A percentile compares a stretch with the other conserved stretches of the same genome.
These are phyloP conservation scores for Botryotinia globosa DNA, from an alignment of 2,329 filamentous ascomycete genomes.

Conservation along the genomic window DNA sequence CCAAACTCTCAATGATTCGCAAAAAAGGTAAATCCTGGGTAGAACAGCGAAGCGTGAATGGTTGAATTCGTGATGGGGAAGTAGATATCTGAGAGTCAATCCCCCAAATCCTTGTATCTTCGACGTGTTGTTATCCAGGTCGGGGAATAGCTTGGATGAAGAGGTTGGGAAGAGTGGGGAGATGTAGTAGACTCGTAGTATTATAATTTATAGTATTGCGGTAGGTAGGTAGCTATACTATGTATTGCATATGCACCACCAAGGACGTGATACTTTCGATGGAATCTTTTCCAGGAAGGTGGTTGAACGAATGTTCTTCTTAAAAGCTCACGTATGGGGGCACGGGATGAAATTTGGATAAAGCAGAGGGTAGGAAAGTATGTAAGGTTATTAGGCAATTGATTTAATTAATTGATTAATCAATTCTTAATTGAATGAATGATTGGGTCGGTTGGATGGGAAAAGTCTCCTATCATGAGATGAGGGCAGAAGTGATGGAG, in stretches of 20 bases:
- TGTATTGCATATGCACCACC: constrained; percentile 8
- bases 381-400: neutral
- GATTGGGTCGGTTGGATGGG: constrained; percentile 5
- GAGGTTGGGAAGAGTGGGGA: constrained; percentile 13
- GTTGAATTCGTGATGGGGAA: neutral
- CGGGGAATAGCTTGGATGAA: constrained; percentile 6
- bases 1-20: constrained; percentile 6
- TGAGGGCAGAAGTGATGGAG: neutral
- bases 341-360: no score
- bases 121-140: constrained; percentile 11
- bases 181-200: neutral
- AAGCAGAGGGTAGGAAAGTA: neutral
- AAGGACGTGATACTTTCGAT: neutral
- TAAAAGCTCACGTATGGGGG: no score
- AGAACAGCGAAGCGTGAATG: constrained; percentile 1
- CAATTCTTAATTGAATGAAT: constrained; percentile 8
- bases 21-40: constrained; percentile 4
- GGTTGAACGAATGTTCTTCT: neutral
- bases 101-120: constrained; percentile 10
- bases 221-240: no score
- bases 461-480: neutral
- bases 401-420: constrained; percentile 9
- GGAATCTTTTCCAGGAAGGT: constrained; percentile 4
- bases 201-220: neutral
- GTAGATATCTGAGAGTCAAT: constrained; percentile 8